Base-by-base conservation (phyloP, 75 land plant species). In the Pinus albicaulis region DNA sequence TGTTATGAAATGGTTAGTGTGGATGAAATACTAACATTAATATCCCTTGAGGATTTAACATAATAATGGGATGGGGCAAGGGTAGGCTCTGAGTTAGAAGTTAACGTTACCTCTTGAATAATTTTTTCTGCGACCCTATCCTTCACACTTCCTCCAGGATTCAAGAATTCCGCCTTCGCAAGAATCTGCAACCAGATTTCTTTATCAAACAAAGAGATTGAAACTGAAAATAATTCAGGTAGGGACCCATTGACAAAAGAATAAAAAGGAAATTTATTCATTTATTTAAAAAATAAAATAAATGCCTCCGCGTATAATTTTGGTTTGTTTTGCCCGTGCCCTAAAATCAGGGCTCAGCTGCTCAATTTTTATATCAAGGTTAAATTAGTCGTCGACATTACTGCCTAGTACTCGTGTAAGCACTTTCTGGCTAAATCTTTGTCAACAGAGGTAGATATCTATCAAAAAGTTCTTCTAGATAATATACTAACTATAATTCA, bases 141-240 rank as follows among this genome's bases (percentile, higher is more conserved):
- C 76, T 98, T 98, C 34, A 98, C 94, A 71, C 99, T 98, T 62
- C 99, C 99, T 22, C 99, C 99, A 7, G 99, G 99, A 74, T 92
- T 98, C 78, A 98, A 77, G 74, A 98, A 98, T 88, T 98, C 99
- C 4, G 96, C 95, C 78, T 98, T 98, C 1, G 86, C 99, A 76
- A 92, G 80, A 80, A 98, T 95, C 99, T 95, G 88, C 57, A 82
- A 71, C 41, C 52, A 71, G 41, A n/a, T 22, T 48, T 44, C 17
- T 23, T 22, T 48, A 44, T 71, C 55, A 71, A 22, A 48, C 41
- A 24, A 52, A 71, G 48, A 71, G 23, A 71, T 20, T 23, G 26
- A 22, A 71, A 52, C 14, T 44, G 55, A 71, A 71, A n/a, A 52
- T 16, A 22, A 71, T 12, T 14, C 23, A 19, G 22, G 23, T 5